Evolutionary conservation across 208 protist genomes (phyloP), one percentile per base, ranked within the genome.

Genomic region (Wallacemonas sp.): DNA sequence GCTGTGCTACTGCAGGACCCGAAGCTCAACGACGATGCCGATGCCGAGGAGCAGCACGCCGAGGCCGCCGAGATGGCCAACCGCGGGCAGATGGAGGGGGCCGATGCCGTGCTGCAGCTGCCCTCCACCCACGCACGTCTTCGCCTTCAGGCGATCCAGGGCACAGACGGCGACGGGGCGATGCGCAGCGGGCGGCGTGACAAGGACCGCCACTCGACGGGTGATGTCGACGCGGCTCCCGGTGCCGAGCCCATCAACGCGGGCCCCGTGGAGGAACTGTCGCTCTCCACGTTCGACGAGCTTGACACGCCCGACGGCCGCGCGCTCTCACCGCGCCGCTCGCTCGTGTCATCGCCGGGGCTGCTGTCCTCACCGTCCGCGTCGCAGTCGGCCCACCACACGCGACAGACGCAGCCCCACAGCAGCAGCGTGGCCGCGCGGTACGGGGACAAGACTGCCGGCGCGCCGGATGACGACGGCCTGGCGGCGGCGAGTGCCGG

Each of bases 1-100:
- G 61, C 71, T 3, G 68, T 88, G 63, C 50, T 91, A 36, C 61
- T 87, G 57, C 71, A 84, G 52, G 69, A 75, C 39, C 52, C 61
- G 0, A 65, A 81, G 38, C 66, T 71, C 57, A 61, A 79, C 14
- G 73, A 76, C 46, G 75, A 82, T 28, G 76, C 57, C 20, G 44
- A 67, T 26, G 77, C 77, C 46, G 74, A 83, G 45, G 76, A 78
- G 26, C 26, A 63, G 64, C 12, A 52, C 41, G 57, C 39, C 20
- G 57, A 59, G 52, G 31, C 31, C 52, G 52, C 12, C 5, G 52
- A 59, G 52, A 29, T 20, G 7, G 52, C 32, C 29, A 41, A 59
- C 32, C 26, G 20, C n/a, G 22, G 29, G 10, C 32, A 42, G 8
- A 20, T 26, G 26, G 52, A 59, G 29, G 22, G 31, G 5, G 25